Evolutionary conservation across 345 rosid genomes (phyloP).

Genomic region (Eutrema heterophyllum): DNA sequence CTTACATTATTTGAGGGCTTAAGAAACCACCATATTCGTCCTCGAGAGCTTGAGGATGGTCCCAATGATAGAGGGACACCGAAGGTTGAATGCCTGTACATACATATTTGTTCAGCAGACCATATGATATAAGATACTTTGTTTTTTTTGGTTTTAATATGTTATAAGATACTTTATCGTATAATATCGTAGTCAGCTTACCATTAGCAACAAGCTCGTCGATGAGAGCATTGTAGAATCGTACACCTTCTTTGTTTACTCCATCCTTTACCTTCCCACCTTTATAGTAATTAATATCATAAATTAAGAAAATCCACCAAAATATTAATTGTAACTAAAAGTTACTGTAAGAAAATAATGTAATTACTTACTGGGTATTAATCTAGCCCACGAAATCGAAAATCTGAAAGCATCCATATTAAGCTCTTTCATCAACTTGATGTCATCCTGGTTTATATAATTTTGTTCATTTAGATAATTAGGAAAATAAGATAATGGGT

Average conservation of each 20-base stretch:
- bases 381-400: constrained; percentile 53
- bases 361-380: constrained; percentile 37
- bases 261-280: constrained; percentile 35
- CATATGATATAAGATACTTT: neutral
- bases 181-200: neutral
- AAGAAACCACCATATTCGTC: constrained; percentile 47
- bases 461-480: neutral
- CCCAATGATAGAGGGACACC: constrained; percentile 48
- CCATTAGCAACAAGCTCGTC: constrained; percentile 39
- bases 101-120: neutral
- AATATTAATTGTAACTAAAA: neutral
- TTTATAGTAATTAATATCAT: neutral
- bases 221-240: constrained; percentile 37
- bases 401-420: constrained; percentile 48
- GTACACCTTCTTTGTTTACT: constrained; percentile 40
- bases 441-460: constrained; percentile 39
- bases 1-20: constrained; percentile 40
- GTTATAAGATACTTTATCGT: neutral
- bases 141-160: neutral
- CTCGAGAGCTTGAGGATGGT: constrained; percentile 42
- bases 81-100: constrained; percentile 36
- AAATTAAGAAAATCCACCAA: neutral
- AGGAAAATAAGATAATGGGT: neutral
- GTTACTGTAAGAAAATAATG: neutral
- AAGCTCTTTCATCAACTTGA: constrained; percentile 43